Conservation (phyloP, 1,284 basidiomycete genomes). For the Ceratobasidium sp. region DNA sequence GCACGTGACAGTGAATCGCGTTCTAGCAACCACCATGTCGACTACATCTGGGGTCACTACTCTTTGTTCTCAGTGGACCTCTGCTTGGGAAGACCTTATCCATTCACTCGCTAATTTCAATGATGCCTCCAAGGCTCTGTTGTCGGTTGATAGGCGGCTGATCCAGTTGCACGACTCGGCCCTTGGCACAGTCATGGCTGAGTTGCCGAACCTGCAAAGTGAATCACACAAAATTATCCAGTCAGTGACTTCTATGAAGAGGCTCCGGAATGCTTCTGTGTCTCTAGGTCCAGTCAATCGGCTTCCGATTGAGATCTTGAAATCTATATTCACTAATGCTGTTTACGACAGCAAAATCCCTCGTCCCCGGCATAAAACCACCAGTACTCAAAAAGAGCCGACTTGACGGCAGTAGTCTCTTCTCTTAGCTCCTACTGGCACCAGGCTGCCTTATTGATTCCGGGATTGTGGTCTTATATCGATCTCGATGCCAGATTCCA, state of each 20-base stretch:
- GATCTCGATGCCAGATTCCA: background rate
- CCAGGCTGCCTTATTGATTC: background rate
- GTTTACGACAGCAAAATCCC: background rate
- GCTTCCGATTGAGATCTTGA: background rate
- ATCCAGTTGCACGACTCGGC: background rate
- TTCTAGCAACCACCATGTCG: background rate
- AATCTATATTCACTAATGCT: background rate
- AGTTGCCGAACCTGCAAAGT: background rate
- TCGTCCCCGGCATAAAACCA: background rate
- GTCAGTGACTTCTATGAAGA: background rate
- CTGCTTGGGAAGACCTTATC: background rate
- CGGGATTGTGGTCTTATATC: background rate
- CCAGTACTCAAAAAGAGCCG: background rate
- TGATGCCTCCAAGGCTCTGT: background rate
- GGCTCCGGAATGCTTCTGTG: background rate
- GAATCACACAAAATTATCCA: background rate
- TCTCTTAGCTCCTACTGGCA: slow-evolving; percentile 2
- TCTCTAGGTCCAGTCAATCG: background rate
- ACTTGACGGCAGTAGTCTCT: background rate
- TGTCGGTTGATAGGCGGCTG: background rate
- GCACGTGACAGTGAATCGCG: no score
- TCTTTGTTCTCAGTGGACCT: background rate
- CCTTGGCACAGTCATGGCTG: background rate
- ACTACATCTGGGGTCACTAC: background rate
- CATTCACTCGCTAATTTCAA: background rate